Evolutionary conservation across 495 filamentous ascomycete genomes (phyloP).

Genomic region (Penicillium soppii): DNA sequence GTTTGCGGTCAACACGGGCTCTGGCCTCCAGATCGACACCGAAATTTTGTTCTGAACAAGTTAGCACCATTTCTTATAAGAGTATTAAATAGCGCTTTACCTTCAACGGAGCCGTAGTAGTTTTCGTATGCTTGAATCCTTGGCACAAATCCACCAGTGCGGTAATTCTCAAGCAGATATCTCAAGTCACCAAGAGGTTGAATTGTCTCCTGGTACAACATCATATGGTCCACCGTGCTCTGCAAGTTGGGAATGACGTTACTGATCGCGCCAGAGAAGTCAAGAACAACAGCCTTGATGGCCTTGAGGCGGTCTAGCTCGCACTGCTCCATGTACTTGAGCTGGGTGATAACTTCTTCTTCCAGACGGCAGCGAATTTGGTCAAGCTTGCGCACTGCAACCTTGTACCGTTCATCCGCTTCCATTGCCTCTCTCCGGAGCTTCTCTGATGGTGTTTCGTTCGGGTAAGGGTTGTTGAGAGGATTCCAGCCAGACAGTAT

Average conservation of each 20-base stretch:
- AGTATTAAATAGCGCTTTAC: constrained; percentile 28
- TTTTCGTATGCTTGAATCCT: constrained; percentile 96
- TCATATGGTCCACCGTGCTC: constrained; percentile 95
- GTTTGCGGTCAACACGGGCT: constrained; percentile 89
- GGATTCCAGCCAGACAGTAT: constrained; percentile 91
- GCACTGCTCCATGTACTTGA: constrained; percentile 97
- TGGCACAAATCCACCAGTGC: constrained; percentile 88
- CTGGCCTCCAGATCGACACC: constrained; percentile 95
- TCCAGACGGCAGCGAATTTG: constrained; percentile 88
- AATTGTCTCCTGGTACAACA: constrained; percentile 97
- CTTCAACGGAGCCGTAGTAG: constrained; percentile 96
- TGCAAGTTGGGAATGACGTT: constrained; percentile 97
- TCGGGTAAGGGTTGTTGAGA: constrained; percentile 81
- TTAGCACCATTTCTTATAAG: constrained; percentile 17
- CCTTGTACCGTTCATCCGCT: constrained; percentile 91
- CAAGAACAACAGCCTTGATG: constrained; percentile 94
- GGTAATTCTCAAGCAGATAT: constrained; percentile 96
- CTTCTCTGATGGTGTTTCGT: constrained; percentile 85
- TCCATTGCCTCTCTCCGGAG: constrained; percentile 87
- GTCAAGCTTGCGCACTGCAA: constrained; percentile 78
- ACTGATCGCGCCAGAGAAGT: constrained; percentile 96
- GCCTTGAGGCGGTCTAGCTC: constrained; percentile 95
- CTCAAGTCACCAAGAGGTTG: constrained; percentile 88
- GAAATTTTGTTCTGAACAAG: constrained; percentile 80
- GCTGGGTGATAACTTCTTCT: constrained; percentile 86